Percentiles rank a stretch among this genome's conserved stretches.
Conservation (phyloP, 208 protist genomes). For the Crithidia acanthocephali region DNA sequence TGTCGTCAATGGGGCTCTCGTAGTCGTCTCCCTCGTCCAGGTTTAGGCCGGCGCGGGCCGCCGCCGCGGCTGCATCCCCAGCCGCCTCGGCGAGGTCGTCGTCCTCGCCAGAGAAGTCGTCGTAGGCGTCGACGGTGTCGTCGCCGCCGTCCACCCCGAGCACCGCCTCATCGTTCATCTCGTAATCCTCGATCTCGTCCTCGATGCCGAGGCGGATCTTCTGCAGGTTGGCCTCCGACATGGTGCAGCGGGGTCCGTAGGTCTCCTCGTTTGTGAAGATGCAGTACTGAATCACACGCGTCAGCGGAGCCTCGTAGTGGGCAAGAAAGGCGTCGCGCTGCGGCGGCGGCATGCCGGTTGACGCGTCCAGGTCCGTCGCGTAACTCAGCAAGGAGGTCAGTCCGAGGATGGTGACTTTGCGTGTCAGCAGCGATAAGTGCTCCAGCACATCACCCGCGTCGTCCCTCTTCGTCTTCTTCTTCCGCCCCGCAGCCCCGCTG, state of each 20-base stretch:
- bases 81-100: conserved; percentile 27
- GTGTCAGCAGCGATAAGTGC: conserved; percentile 75
- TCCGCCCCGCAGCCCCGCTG: background rate
- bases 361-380: conserved; percentile 17
- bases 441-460: conserved; percentile 63
- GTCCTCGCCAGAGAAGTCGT: conserved; percentile 48
- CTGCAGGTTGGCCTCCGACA: conserved; percentile 61
- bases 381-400: conserved; percentile 54
- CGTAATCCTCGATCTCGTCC: conserved; percentile 60
- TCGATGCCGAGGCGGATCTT: conserved; percentile 48
- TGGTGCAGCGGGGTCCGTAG: conserved; percentile 57
- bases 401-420: conserved; percentile 79
- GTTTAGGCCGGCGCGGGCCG: conserved; percentile 29
- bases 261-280: conserved; percentile 70
- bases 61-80: background rate
- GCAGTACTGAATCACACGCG: conserved; percentile 77
- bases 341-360: background rate
- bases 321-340: conserved; percentile 42
- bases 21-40: conserved; percentile 87
- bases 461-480: conserved; percentile 58
- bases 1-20: conserved; percentile 85
- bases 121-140: conserved; percentile 42
- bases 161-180: conserved; percentile 47
- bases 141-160: conserved; percentile 48
- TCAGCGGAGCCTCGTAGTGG: conserved; percentile 43